phyloP scores from a whole-genome alignment of 176 grass and related monocot genomes.

The Hordeum vulgare region DNA sequence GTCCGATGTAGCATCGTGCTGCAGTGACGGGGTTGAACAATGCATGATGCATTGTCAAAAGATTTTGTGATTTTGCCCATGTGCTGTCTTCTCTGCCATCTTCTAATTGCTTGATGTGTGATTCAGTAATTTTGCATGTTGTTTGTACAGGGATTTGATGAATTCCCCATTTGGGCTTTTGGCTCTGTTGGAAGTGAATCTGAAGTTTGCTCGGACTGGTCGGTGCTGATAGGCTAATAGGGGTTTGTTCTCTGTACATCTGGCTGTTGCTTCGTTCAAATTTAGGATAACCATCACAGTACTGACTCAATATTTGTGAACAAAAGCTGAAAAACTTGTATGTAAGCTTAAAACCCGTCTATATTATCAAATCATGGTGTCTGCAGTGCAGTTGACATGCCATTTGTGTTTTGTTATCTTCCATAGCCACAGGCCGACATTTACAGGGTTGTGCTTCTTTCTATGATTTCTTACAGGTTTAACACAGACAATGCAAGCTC shows the following conservation, averaged over 20 bases:
- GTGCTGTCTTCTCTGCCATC: too few species aligned
- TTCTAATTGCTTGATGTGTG: too few species aligned
- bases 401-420: background rate
- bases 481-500: background rate
- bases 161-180: too few species aligned
- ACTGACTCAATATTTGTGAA: slow-evolving; percentile 8
- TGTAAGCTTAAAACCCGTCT: too few species aligned
- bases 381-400: background rate
- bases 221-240: background rate
- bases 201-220: too few species aligned
- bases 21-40: too few species aligned
- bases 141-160: background rate
- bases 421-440: background rate
- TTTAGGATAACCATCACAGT: slow-evolving; percentile 55
- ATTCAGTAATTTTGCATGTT: background rate
- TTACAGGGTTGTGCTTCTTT: background rate
- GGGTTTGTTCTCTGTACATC: slow-evolving; percentile 15
- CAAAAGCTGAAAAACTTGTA: too few species aligned
- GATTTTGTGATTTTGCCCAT: too few species aligned
- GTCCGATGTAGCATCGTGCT: too few species aligned
- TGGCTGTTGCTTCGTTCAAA: background rate
- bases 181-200: too few species aligned
- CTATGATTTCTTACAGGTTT: background rate
- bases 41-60: too few species aligned
- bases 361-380: background rate